Base-by-base conservation (phyloP, 768 basidiomycete species). In the Panaeolus cyanescens region DNA sequence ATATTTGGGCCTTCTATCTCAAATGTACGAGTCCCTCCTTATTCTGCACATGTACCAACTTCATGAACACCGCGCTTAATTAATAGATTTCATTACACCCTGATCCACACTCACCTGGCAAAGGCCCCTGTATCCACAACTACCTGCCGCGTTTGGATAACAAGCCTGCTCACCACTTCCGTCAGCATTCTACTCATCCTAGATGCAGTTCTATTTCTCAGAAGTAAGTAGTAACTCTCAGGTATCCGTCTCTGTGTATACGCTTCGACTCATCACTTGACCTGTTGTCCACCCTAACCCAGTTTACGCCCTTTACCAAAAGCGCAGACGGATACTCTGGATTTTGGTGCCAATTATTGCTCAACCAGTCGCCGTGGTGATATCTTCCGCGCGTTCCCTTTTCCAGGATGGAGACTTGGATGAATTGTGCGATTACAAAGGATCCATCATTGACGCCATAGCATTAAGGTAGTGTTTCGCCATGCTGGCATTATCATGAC, bases 251-350 rank as follows among this genome's bases (percentile, higher is more conserved):
- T 3, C 30, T 10, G 15, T 54, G 12, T 15, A 15, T 9, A 19
- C 5, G n/a, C n/a, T n/a, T n/a, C n/a, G n/a, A n/a, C n/a, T n/a
- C n/a, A 25, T n/a, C 20, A 34, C 13, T 15, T 37, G 34, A n/a
- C n/a, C 19, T 1, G n/a, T 56, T 22, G 6, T 15, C 9, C 13
- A 40, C 28, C 34, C 30, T 17, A 6, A 17, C 4, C 15, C 22
- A 58, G 56, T 58, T 3, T 58, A 58, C 30, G 56, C 56, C 2
- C 39, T 58, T 5, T 42, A 58, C 39, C 34, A 58, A 19, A 28
- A 39, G n/a, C 45, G 25, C 8, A 40, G 30, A 34, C 37, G 33
- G 4, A 58, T 20, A 30, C 15, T 40, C 9, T 58, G 28, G 30
- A 6, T 39, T 37, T 12, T 58, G 19, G 37, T 40, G 5, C 56